Conservation (phyloP, 768 basidiomycete genomes). For the Amanita pallidorosea region DNA sequence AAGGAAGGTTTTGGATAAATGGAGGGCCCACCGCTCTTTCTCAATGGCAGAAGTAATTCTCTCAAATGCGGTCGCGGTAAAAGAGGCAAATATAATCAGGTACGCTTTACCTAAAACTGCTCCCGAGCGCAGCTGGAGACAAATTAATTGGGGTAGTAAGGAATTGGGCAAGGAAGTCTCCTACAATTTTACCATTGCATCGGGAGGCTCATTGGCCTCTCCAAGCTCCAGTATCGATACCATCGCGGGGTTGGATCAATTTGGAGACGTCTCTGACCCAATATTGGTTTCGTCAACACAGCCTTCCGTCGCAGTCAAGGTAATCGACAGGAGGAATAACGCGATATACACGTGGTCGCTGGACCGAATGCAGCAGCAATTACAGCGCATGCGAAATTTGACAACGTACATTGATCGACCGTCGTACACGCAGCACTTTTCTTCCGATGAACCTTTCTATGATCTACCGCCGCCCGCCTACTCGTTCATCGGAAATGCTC, state of each 20-base stretch:
- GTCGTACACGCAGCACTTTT: slow-evolving; percentile 90
- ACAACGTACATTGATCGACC: slow-evolving; percentile 87
- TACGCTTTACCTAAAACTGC: slow-evolving; percentile 14
- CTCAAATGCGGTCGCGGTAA: slow-evolving; percentile 74
- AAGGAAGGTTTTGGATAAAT: slow-evolving; percentile 71
- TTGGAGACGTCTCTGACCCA: slow-evolving; percentile 88
- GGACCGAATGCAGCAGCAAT: slow-evolving; percentile 77
- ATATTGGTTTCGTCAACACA: slow-evolving; percentile 62
- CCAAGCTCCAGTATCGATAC: slow-evolving; percentile 80
- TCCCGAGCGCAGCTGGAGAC: not conserved
- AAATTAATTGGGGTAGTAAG: slow-evolving; percentile 37
- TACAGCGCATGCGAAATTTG: slow-evolving; percentile 89
- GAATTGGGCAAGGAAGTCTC: slow-evolving; percentile 80
- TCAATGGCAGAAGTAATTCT: slow-evolving; percentile 89
- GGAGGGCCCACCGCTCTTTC: slow-evolving; percentile 78
- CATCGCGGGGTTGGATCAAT: slow-evolving; percentile 80
- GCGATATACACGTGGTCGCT: slow-evolving; percentile 90
- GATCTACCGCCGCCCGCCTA: slow-evolving; percentile 80
- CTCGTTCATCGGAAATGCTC: slow-evolving; percentile 86
- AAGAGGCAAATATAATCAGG: slow-evolving; percentile 95
- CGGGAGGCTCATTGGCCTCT: slow-evolving; percentile 66
- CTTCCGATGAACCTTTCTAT: slow-evolving; percentile 88
- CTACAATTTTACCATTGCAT: slow-evolving; percentile 90
- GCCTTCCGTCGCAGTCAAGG: slow-evolving; percentile 82
- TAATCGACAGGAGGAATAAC: slow-evolving; percentile 79